These are phyloP conservation scores for Hebeloma cylindrosporum DNA, from an alignment of 768 basidiomycete genomes.

Conservation along the genomic window DNA sequence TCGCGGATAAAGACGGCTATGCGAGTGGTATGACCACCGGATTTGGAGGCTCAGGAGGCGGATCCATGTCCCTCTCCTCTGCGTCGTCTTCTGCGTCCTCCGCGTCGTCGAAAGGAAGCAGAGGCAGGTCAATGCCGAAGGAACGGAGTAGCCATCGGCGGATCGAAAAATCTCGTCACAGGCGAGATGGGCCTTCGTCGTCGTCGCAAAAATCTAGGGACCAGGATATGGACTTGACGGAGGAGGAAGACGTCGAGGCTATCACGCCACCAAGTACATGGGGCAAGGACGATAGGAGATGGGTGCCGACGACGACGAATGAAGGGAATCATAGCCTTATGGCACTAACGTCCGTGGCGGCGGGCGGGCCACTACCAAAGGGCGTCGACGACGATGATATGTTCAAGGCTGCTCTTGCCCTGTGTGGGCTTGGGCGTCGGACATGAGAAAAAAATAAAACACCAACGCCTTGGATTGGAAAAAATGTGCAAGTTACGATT, in stretches of 20 bases:
- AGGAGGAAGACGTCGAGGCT: conserved; percentile 64
- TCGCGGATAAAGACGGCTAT: conserved; percentile 43
- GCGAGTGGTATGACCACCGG: conserved; percentile 16
- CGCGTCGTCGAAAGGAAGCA: neutral
- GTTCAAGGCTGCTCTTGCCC: conserved; percentile 67
- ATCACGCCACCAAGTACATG: conserved; percentile 62
- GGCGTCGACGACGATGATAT: conserved; percentile 57
- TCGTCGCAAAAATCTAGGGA: conserved; percentile 8
- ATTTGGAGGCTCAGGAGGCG: conserved; percentile 14
- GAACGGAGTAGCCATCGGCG: conserved; percentile 5
- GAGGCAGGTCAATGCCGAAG: conserved; percentile 1
- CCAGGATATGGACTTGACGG: conserved; percentile 42
- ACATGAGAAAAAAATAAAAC: conserved; percentile 9
- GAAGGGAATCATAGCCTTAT: conserved; percentile 19
- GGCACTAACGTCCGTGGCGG: conserved; percentile 12
- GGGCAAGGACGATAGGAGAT: conserved; percentile 39
- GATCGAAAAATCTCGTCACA: no score
- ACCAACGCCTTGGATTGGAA: no score
- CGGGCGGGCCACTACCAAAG: conserved; percentile 14
- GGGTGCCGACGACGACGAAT: conserved; percentile 30
- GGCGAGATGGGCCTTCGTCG: conserved; percentile 3
- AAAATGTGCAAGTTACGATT: neutral
- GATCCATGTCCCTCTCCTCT: neutral
- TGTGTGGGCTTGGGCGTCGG: conserved; percentile 53
- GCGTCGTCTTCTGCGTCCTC: neutral